Evolutionary conservation across 306 rosid species (phyloP).

Genomic region (Malus domestica): DNA sequence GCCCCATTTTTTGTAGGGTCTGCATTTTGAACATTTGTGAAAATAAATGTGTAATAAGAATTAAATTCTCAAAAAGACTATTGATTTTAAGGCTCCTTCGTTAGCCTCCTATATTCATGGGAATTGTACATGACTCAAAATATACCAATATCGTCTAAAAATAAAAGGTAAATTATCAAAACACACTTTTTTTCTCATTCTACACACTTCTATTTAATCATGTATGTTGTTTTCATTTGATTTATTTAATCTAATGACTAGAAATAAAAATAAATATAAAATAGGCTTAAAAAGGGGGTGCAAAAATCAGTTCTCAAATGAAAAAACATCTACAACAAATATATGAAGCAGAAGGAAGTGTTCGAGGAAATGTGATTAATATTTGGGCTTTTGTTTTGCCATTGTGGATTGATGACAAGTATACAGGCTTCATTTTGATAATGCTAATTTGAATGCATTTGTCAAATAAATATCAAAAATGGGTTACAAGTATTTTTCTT

Average conservation of each 20-base stretch:
- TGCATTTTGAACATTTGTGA: not conserved
- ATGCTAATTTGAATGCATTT: not conserved
- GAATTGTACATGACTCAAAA: not conserved
- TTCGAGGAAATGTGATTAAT: not conserved
- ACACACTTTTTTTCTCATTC: not conserved
- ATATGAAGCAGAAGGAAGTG: not conserved
- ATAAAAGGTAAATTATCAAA: not conserved
- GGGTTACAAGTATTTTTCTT: not conserved
- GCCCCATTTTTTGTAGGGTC: slow-evolving; percentile 4
- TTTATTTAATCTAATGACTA: too few relatives aligned
- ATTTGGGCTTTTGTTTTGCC: not conserved
- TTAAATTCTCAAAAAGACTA: not conserved
- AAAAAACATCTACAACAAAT: not conserved
- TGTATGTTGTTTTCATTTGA: not conserved
- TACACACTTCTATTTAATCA: not conserved
- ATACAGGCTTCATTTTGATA: not conserved
- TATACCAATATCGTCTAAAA: not conserved
- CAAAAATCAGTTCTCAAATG: not conserved
- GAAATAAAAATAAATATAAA: too few relatives aligned
- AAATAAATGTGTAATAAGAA: not conserved
- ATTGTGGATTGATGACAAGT: too few relatives aligned
- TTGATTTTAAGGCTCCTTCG: not conserved
- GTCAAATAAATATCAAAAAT: not conserved
- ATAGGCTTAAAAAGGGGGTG: too few relatives aligned
- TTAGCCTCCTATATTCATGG: not conserved